Evolutionary conservation across 768 basidiomycete genomes (phyloP), one percentile per base, ranked within the genome.

Genomic region (Postia placenta): DNA sequence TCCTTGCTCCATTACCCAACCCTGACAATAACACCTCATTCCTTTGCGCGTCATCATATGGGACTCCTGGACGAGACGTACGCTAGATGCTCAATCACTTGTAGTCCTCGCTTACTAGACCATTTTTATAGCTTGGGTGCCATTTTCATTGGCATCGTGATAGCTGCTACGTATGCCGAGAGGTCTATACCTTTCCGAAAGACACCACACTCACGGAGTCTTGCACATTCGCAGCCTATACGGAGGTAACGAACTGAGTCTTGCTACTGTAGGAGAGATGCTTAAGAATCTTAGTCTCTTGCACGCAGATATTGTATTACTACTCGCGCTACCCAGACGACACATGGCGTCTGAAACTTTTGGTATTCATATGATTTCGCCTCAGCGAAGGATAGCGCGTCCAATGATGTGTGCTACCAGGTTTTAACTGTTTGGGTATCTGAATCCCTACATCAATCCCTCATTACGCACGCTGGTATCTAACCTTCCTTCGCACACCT

Each of bases 281-380:
- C 14, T 20, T 11, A 20, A 15, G 11, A 5, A 27, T 15, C 7
- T 15, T 36, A 80, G 79, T 80, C 7, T 77, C 79, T 2, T 78
- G 74, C 53, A 71, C 77, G 25, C 78, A 80, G 58, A 73, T 78
- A 0, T 75, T 73, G 70, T 79, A 74, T 57, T 80, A 79, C 50
- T 80, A 74, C 57, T 63, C 69, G 48, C 69, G 72, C 46, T 80
- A 78, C 49, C 59, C 56, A 7, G 68, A 69, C 25, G 75, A 75
- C 59, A 68, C 68, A 48, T 73, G 75, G 74, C 75, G 76, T 53
- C 75, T 78, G 64, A 78, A 76, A 58, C 53, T 57, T 5, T 66
- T 80, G 45, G 78, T 77, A 55, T 40, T 19, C 15, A 33, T n/a
- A n/a, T n/a, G 12, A 30, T 30, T 41, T 45, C 22, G 69, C 56